Evolutionary conservation across 1,139 yeast genomes (phyloP).

Genomic region (Yamadazyma trypodendri): DNA sequence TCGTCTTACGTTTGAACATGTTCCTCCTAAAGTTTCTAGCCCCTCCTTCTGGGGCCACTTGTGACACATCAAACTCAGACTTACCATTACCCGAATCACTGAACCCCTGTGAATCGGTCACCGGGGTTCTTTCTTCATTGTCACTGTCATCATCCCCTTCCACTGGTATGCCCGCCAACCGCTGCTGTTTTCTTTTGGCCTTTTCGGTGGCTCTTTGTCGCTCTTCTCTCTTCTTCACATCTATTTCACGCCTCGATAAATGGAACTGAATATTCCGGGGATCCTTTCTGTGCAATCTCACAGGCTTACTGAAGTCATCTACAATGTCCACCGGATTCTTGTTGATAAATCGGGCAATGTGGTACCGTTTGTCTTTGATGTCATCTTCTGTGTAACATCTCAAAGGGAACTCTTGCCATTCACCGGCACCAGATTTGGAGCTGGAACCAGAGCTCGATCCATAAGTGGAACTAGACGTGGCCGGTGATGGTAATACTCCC

Average conservation of each 20-base stretch:
- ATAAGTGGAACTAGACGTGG: neutral
- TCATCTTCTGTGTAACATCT: slow-evolving; percentile 75
- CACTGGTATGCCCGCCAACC: slow-evolving; percentile 20
- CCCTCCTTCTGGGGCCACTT: slow-evolving; percentile 93
- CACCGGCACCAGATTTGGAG: slow-evolving; percentile 14
- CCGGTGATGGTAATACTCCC: neutral
- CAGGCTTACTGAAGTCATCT: slow-evolving; percentile 73
- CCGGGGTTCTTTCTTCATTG: slow-evolving; percentile 14
- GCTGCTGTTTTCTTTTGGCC: slow-evolving; percentile 21
- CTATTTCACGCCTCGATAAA: slow-evolving; percentile 63
- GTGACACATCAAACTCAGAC: slow-evolving; percentile 52
- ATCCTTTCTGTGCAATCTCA: slow-evolving; percentile 86
- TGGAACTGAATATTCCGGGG: slow-evolving; percentile 89
- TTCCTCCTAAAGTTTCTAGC: slow-evolving; percentile 69
- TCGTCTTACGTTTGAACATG: slow-evolving; percentile 73
- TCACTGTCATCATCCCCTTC: slow-evolving; percentile 20
- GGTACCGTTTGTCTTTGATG: slow-evolving; percentile 71
- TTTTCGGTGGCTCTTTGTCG: slow-evolving; percentile 29
- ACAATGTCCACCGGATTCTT: slow-evolving; percentile 70
- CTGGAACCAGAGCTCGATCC: slow-evolving; percentile 4
- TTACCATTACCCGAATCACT: slow-evolving; percentile 8
- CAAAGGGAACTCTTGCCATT: slow-evolving; percentile 66
- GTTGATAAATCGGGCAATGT: slow-evolving; percentile 78
- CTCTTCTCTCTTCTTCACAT: slow-evolving; percentile 50
- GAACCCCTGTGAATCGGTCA: slow-evolving; percentile 7